Evolutionary conservation across 2,329 filamentous ascomycete genomes (phyloP).

Genomic region (Penicillium aurantiogriseum): DNA sequence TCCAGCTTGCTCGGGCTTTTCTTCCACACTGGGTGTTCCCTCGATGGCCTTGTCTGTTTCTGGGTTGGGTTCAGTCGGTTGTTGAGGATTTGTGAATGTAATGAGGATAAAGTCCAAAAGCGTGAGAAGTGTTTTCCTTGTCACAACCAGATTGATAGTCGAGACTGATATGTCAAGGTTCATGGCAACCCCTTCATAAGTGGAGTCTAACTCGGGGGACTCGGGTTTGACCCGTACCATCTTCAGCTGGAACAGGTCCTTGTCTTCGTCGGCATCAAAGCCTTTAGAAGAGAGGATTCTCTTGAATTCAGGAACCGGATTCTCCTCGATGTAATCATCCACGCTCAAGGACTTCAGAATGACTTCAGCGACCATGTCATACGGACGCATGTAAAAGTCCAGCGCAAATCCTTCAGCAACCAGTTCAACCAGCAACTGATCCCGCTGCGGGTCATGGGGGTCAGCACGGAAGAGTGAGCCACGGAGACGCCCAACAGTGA

Average conservation of each 20-base stretch:
- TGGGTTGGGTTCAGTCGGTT: constrained; percentile 41
- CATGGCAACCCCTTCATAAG: constrained; percentile 89
- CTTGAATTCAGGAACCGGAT: constrained; percentile 86
- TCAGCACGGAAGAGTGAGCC: constrained; percentile 90
- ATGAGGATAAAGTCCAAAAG: constrained; percentile 89
- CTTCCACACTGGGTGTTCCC: constrained; percentile 27
- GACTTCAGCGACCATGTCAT: constrained; percentile 91
- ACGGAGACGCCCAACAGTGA: constrained; percentile 90
- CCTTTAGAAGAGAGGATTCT: constrained; percentile 94
- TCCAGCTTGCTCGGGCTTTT: constrained; percentile 49
- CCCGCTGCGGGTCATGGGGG: constrained; percentile 69
- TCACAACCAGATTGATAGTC: constrained; percentile 94
- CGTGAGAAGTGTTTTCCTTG: constrained; percentile 85
- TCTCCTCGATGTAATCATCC: constrained; percentile 90
- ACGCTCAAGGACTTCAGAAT: constrained; percentile 81
- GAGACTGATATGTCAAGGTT: constrained; percentile 90
- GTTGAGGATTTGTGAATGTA: constrained; percentile 73
- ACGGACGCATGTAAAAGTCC: constrained; percentile 82
- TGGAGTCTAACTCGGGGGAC: constrained; percentile 88
- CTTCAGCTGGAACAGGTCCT: constrained; percentile 81
- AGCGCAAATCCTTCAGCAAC: constrained; percentile 86
- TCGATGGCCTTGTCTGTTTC: constrained; percentile 32
- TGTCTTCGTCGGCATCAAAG: constrained; percentile 65
- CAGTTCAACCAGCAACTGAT: constrained; percentile 82
- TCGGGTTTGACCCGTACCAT: constrained; percentile 85